Base-by-base conservation (phyloP, 805 yeast species). In the Schizosaccharomyces pombe region DNA sequence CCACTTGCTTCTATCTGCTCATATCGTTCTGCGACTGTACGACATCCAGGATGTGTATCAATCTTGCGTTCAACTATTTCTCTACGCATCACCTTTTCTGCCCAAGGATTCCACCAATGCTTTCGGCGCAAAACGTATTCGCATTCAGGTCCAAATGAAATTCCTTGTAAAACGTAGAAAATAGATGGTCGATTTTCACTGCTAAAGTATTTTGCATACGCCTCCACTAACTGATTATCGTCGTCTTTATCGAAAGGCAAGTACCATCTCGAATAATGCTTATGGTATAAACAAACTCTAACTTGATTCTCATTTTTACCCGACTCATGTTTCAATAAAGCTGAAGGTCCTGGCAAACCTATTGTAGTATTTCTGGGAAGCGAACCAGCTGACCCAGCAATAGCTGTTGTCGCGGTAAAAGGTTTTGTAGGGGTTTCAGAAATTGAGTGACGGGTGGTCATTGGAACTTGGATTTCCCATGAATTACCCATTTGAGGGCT, bases 81-180 rank as follows among this genome's bases (percentile, higher is more conserved):
- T n/a, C 26, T 43, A 22, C 49, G 49, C 49, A 43, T 43, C 2
- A 43, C 49, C 26, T 43, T 43, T 43, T 43, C 49, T n/a, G 30
- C 26, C 49, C 19, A 1, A 5, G 49, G 49, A 26, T 43, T 43
- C 49, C 49, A 43, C 49, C 49, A 43, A 43, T 43, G 30, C 26
- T 43, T 43, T 9, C 26, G 49, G 14, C 49, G 49, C 26, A 43
- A 19, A 5, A 43, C 49, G 26, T 22, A 43, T 16, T 26, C 30
- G 26, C 26, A 26, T 22, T 43, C 49, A 2, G 49, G 49, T 14
- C 49, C 49, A 11, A 43, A 43, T 4, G 49, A 22, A 19, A 43
- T 22, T 14, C 49, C 49, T 26, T 4, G 28, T 4, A 43, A 14
- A 28, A 43, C 19, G 26, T 43, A 43, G 9, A 43, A 43, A 14